Percentiles rank a stretch among this genome's conserved stretches.
Conservation (phyloP, 1,284 basidiomycete genomes). For the Naganishia sp. region DNA sequence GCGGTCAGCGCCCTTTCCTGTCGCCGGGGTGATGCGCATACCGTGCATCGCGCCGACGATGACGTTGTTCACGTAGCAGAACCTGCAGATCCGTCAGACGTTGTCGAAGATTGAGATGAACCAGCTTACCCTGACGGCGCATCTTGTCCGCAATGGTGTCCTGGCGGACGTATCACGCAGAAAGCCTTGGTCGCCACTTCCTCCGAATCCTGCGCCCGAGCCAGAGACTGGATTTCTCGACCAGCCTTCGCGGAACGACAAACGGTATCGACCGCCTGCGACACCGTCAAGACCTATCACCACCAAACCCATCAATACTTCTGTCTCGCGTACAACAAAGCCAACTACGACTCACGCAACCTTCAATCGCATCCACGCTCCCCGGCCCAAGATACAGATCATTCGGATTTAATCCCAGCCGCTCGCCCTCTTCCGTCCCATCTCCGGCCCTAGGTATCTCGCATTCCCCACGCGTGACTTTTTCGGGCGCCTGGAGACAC, state of each 20-base stretch:
- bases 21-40: constrained; percentile 45
- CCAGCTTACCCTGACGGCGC: constrained; percentile 68
- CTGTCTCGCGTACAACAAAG: constrained; percentile 45
- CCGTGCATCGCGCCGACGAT: constrained; percentile 87
- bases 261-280: constrained; percentile 73
- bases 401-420: constrained; percentile 64
- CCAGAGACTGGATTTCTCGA: constrained; percentile 5
- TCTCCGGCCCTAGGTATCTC: constrained; percentile 66
- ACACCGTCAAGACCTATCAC: constrained; percentile 62
- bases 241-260: constrained; percentile 30
- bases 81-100: constrained; percentile 47
- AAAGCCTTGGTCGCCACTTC: constrained; percentile 61
- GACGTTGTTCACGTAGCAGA: constrained; percentile 94
- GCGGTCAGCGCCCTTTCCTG: neutral
- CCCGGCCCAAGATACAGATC: constrained; percentile 73
- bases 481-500: constrained; percentile 66
- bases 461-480: constrained; percentile 65
- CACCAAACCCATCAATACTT: neutral
- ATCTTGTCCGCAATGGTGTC: constrained; percentile 87
- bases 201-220: neutral
- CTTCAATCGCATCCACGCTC: constrained; percentile 54
- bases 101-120: neutral
- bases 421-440: constrained; percentile 43
- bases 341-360: constrained; percentile 51
- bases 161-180: constrained; percentile 81